These are phyloP conservation scores for Leucosporidium scottii DNA, from an alignment of 768 basidiomycete species.

Conservation along the genomic window DNA sequence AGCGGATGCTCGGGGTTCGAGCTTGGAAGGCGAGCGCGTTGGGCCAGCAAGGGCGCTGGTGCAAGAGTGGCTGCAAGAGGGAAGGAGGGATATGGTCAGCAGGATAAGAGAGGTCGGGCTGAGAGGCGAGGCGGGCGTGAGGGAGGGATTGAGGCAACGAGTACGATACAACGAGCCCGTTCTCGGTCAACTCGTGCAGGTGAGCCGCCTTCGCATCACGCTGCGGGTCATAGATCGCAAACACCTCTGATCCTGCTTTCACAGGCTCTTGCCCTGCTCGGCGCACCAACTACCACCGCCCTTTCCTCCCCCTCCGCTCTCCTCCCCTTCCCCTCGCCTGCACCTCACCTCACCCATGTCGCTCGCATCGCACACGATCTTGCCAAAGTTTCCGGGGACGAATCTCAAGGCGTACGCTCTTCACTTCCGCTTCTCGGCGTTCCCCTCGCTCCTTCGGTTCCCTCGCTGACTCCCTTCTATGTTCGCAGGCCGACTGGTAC, in stretches of 20 bases:
- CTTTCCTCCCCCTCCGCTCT: conserved; percentile 7
- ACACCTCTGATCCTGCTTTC: neutral
- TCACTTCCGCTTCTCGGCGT: neutral
- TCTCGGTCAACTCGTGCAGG: conserved; percentile 10
- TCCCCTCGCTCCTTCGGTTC: too few relatives aligned
- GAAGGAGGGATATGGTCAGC: conserved; percentile 7
- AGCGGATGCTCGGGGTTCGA: conserved; percentile 12
- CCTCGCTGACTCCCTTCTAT: too few relatives aligned
- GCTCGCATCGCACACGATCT: conserved; percentile 28
- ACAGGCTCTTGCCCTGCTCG: conserved; percentile 27
- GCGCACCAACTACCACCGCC: conserved; percentile 9
- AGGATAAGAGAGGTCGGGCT: neutral
- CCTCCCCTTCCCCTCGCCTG: conserved; percentile 10
- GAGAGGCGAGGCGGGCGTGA: conserved; percentile 4
- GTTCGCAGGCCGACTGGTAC: conserved; percentile 29
- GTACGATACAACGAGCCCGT: conserved; percentile 17
- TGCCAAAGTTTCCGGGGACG: conserved; percentile 12
- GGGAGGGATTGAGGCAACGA: conserved; percentile 9
- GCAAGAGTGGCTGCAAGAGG: conserved; percentile 21
- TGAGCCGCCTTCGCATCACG: neutral
- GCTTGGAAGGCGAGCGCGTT: conserved; percentile 11
- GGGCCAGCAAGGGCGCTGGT: conserved; percentile 28
- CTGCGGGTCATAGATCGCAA: neutral
- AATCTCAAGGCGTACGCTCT: conserved; percentile 16
- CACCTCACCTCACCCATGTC: conserved; percentile 9